A percentile compares a stretch with the other conserved stretches of the same genome.
Evolutionary conservation across 495 filamentous ascomycete genomes (phyloP).

Genomic region (Trichoderma parareesei): DNA sequence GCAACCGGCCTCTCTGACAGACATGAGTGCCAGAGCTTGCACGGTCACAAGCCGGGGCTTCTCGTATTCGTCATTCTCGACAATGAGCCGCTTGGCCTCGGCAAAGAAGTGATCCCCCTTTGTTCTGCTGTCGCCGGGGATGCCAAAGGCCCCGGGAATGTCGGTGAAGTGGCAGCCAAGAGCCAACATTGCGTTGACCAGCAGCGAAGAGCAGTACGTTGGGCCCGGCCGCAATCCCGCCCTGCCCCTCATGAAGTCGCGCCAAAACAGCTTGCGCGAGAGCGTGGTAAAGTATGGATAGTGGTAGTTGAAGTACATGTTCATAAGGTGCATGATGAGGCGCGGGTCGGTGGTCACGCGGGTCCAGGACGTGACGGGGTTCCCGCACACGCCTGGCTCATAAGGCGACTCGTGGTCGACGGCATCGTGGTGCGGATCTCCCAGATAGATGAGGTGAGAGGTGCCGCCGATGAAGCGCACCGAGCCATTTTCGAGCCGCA

Average conservation of each 20-base stretch:
- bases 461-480: constrained; percentile 92
- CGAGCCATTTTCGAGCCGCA: constrained; percentile 79
- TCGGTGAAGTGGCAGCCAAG: constrained; percentile 95
- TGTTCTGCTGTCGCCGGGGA: constrained; percentile 65
- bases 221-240: constrained; percentile 32
- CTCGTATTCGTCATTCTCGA: constrained; percentile 90
- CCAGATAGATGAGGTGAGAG: constrained; percentile 84
- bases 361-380: constrained; percentile 79
- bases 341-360: constrained; percentile 70
- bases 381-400: constrained; percentile 44
- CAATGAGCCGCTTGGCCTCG: constrained; percentile 82
- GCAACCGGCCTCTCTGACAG: constrained; percentile 91
- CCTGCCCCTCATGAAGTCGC: constrained; percentile 66
- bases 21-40: constrained; percentile 92
- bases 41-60: constrained; percentile 88
- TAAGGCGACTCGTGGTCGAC: constrained; percentile 12
- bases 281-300: constrained; percentile 94
- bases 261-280: constrained; percentile 80
- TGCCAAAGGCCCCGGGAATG: constrained; percentile 57
- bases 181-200: constrained; percentile 95
- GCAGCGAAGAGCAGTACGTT: constrained; percentile 76
- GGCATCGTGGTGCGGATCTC: constrained; percentile 41
- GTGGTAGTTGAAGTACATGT: constrained; percentile 98
- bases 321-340: constrained; percentile 78
- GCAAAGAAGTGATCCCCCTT: constrained; percentile 96